phyloP scores from a whole-genome alignment of 345 rosid species.

The Adansonia digitata region DNA sequence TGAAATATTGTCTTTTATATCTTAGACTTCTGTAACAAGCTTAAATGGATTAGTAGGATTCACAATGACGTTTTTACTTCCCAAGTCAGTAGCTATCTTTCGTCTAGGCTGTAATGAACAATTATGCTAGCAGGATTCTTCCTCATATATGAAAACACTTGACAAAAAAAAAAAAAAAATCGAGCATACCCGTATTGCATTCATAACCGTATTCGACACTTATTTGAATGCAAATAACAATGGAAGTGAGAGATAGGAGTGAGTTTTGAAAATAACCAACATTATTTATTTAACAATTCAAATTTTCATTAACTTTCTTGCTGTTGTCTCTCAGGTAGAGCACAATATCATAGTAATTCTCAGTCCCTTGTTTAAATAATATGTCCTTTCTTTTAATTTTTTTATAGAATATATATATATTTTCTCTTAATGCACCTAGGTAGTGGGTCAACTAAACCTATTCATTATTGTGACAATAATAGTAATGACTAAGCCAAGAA shows the following conservation, averaged over 20 bases:
- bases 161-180: too few relatives aligned
- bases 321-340: not conserved
- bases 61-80: not conserved
- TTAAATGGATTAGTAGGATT: not conserved
- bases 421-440: not conserved
- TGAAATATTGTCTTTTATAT: not conserved
- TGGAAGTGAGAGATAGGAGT: not conserved
- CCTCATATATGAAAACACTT: too few relatives aligned
- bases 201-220: not conserved
- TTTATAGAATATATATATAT: not conserved
- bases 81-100: not conserved
- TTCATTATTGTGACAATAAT: slow-evolving; percentile 9
- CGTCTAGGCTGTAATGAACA: too few relatives aligned
- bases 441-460: slow-evolving; percentile 7
- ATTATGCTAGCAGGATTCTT: too few relatives aligned
- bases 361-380: not conserved
- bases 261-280: not conserved
- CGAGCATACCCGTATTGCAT: too few relatives aligned
- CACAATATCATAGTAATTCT: not conserved
- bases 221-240: not conserved
- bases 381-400: not conserved
- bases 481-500: not conserved
- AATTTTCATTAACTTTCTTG: not conserved
- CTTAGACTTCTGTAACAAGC: not conserved
- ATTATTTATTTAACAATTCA: not conserved